Conservation (phyloP, 2,329 filamentous ascomycete genomes). For the Cucurbitaria berberidis region DNA sequence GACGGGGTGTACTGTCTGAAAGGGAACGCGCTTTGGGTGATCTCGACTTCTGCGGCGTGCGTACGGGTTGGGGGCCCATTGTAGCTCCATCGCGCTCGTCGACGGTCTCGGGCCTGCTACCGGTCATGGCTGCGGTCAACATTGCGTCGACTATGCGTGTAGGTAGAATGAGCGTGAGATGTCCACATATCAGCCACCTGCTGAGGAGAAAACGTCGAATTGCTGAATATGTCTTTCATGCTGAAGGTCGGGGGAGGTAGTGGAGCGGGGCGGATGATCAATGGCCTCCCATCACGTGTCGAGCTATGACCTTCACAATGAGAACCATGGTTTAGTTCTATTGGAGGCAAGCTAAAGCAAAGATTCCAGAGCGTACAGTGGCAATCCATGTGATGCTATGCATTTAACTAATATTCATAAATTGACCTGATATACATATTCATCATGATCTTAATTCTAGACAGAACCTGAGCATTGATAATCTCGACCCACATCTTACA, state of each 20-base stretch:
- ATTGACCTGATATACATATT: background rate
- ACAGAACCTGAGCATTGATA: background rate
- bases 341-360: background rate
- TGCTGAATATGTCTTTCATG: constrained; percentile 3
- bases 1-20: constrained; percentile 52
- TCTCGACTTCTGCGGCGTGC: constrained; percentile 45
- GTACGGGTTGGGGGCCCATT: constrained; percentile 22
- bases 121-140: constrained; percentile 29
- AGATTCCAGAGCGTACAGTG: background rate
- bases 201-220: constrained; percentile 10
- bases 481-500: background rate
- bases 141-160: constrained; percentile 22
- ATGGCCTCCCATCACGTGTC: constrained; percentile 23
- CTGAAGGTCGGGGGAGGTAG: constrained; percentile 15
- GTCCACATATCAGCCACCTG: constrained; percentile 33
- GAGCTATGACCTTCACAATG: constrained; percentile 1
- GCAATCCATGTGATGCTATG: background rate
- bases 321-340: background rate
- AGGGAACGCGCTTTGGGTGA: constrained; percentile 52
- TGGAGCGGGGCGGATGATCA: constrained; percentile 35
- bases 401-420: background rate
- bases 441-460: background rate
- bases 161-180: constrained; percentile 8
- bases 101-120: constrained; percentile 18
- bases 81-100: constrained; percentile 29